Conservation (phyloP, 225 moss, liverwort and hornwort genomes). For the Ulota crispa region DNA sequence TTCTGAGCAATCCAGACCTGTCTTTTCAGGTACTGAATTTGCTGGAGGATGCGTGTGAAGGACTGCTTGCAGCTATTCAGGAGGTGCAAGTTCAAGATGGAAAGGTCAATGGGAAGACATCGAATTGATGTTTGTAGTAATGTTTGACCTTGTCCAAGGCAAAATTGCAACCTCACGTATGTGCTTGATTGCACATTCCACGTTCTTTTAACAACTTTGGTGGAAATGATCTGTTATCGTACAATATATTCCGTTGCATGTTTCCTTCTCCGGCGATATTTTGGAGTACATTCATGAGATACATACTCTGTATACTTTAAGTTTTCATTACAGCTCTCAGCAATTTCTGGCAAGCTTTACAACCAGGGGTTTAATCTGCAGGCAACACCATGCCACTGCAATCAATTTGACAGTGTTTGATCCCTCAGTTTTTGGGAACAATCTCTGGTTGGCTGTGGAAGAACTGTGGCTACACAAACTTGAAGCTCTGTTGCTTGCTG, state of each 20-base stretch:
- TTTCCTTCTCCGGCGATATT: not conserved
- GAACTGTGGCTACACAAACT: too few species aligned
- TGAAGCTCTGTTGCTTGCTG: not conserved
- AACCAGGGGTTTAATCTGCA: not conserved
- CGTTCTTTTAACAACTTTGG: not conserved
- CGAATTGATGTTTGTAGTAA: slow-evolving; percentile 10
- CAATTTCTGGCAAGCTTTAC: not conserved
- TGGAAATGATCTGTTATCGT: not conserved
- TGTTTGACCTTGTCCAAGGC: not conserved
- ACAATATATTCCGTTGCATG: not conserved
- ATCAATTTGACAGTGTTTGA: not conserved
- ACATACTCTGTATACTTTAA: not conserved
- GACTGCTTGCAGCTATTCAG: slow-evolving; percentile 55
- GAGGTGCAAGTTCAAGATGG: slow-evolving; percentile 39
- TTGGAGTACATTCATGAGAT: not conserved
- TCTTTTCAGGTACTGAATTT: slow-evolving; percentile 77
- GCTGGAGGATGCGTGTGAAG: slow-evolving; percentile 96
- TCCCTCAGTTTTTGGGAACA: too few species aligned
- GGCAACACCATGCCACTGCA: not conserved
- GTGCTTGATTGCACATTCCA: not conserved
- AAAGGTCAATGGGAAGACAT: slow-evolving; percentile 25
- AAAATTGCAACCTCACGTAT: not conserved
- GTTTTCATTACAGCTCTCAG: not conserved
- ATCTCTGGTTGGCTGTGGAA: too few species aligned
- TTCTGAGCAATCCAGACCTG: slow-evolving; percentile 14